Base-by-base conservation (phyloP, 2,329 filamentous ascomycete genomes). In the Spiromastix sp. region DNA sequence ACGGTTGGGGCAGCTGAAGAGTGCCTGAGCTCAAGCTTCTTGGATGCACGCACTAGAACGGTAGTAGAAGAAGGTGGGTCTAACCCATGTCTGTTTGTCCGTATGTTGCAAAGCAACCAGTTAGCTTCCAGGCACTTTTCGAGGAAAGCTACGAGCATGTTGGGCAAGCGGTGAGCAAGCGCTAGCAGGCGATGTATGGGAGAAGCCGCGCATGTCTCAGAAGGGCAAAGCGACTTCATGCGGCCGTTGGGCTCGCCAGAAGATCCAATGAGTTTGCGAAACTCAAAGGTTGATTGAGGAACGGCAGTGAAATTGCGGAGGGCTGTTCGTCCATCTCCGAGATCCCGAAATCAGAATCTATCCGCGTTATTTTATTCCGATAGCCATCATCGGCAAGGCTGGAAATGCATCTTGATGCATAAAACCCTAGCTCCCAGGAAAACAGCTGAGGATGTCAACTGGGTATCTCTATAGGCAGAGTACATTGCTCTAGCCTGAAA, bases 101-200 rank as follows among this genome's bases (percentile, higher is more conserved):
- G 33, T 31, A 38, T 13, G 21, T 24, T 28, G 22, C 32, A 36
- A n/a, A 40, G 34, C 20, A 24, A 25, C 40, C 40, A 42, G 27
- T 37, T 19, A 42, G 32, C 25, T 42, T 32, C 18, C 27, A 21
- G 9, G 20, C 29, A 26, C 24, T 19, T 35, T 42, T 44, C 44
- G 42, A 46, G 42, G 44, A 33, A 37, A 17, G 27, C 24, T 36
- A 9, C 35, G 28, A 41, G 13, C 27, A 29, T n/a, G 36, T 35
- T 41, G 30, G 37, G 39, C 40, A 41, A 38, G 42, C 40, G 38
- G 42, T 40, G 34, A 44, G 34, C 30, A 38, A 33, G 31, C 22
- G 32, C 21, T 19, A 36, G 37, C 30, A 30, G 25, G 35, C 4
- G 26, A 12, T 32, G 36, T 24, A 27, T 26, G 29, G 36, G 37